These are phyloP conservation scores for Aspergillus sp. DNA, from an alignment of 2,329 filamentous ascomycete species.

Conservation along the genomic window DNA sequence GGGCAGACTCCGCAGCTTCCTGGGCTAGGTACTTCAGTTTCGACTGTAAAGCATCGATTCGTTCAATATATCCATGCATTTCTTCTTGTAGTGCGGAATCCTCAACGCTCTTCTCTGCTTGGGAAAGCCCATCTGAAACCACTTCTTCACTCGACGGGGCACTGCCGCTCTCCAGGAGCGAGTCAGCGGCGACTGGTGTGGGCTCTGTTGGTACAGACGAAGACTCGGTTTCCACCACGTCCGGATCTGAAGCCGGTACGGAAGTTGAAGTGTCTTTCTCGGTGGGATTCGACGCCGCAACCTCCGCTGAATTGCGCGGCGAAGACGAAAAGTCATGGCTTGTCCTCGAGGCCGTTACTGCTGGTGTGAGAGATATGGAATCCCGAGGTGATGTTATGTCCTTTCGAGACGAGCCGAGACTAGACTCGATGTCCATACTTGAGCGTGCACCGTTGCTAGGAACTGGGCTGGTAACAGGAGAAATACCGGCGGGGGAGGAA, in stretches of 20 bases:
- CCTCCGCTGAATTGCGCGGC: slow-evolving; percentile 29
- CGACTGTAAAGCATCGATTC: slow-evolving; percentile 86
- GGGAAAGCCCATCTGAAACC: slow-evolving; percentile 48
- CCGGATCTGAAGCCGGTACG: not conserved
- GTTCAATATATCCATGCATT: slow-evolving; percentile 77
- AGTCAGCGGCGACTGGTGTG: slow-evolving; percentile 17
- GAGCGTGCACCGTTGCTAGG: slow-evolving; percentile 46
- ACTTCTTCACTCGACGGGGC: slow-evolving; percentile 37
- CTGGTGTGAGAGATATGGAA: slow-evolving; percentile 14
- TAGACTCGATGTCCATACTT: slow-evolving; percentile 38
- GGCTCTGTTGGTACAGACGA: slow-evolving; percentile 18
- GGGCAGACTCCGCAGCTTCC: slow-evolving; percentile 74
- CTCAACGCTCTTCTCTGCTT: slow-evolving; percentile 51
- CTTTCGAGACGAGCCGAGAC: slow-evolving; percentile 19
- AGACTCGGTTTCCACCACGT: not conserved
- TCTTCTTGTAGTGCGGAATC: slow-evolving; percentile 73
- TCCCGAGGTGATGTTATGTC: slow-evolving; percentile 20
- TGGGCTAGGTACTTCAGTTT: slow-evolving; percentile 87
- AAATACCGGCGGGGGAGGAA: slow-evolving; percentile 50
- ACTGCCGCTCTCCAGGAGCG: slow-evolving; percentile 11
- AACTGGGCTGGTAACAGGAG: slow-evolving; percentile 52
- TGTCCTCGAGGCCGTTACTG: slow-evolving; percentile 17
- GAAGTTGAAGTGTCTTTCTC: slow-evolving; percentile 5
- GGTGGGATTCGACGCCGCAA: slow-evolving; percentile 13
- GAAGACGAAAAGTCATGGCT: slow-evolving; percentile 31